Evolutionary conservation across 257 asterid genomes (phyloP).

Genomic region (Gynochthodes officinalis): DNA sequence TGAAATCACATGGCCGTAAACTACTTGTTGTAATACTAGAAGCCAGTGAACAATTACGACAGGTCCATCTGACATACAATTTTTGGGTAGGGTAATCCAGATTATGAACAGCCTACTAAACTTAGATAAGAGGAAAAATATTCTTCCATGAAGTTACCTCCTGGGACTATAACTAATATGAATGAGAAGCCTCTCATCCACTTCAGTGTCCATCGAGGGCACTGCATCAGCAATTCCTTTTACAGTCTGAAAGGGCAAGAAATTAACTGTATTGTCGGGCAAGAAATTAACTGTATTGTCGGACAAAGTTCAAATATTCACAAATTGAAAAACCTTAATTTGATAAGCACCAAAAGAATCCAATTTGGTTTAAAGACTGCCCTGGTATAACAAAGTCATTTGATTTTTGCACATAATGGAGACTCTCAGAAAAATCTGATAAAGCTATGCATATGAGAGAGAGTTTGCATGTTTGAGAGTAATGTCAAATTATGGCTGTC

Average conservation of each 20-base stretch:
- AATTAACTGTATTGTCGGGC: conserved; percentile 12
- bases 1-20: conserved; percentile 90
- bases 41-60: conserved; percentile 78
- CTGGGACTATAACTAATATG: conserved; percentile 86
- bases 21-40: conserved; percentile 64
- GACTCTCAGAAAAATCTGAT: not conserved
- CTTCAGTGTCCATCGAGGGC: conserved; percentile 44
- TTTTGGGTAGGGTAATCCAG: conserved; percentile 16
- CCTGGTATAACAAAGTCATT: not conserved
- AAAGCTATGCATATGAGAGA: not conserved
- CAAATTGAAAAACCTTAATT: not conserved
- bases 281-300: conserved; percentile 12
- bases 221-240: conserved; percentile 81
- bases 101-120: not conserved
- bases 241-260: conserved; percentile 53
- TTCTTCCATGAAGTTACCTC: conserved; percentile 48
- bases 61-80: conserved; percentile 68
- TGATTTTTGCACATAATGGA: not conserved
- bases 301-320: not conserved
- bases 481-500: not conserved
- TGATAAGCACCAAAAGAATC: not conserved
- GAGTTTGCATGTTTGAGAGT: not conserved
- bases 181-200: conserved; percentile 69
- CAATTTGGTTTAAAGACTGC: not conserved
- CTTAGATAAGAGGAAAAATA: conserved; percentile 5